These are phyloP conservation scores for Funneliformis caledonium DNA, from an alignment of 371 early-diverging fungal genomes.

Conservation along the genomic window DNA sequence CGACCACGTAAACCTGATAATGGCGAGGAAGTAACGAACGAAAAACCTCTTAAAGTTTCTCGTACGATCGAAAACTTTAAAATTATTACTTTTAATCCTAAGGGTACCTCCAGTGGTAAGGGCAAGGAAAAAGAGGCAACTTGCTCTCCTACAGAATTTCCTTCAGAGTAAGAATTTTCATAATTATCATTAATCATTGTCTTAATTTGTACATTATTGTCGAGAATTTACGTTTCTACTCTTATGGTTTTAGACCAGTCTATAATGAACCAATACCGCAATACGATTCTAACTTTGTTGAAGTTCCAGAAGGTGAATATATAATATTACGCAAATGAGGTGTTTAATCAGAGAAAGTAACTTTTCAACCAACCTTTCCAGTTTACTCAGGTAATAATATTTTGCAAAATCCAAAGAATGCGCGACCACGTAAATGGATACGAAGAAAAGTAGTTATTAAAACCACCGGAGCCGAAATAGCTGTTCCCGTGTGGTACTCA, in stretches of 20 bases:
- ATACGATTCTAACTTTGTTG: neutral
- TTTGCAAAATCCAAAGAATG: neutral
- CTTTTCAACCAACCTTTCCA: neutral
- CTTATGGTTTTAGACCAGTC: neutral
- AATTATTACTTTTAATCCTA: conserved; percentile 6
- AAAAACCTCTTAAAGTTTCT: neutral
- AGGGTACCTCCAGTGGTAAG: neutral
- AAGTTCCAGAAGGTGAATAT: neutral
- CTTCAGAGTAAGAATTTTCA: neutral
- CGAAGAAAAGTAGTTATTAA: conserved; percentile 34
- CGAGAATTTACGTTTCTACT: neutral
- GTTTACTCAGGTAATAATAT: conserved; percentile 24
- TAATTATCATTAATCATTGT: neutral
- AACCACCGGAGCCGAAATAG: conserved; percentile 33
- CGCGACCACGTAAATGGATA: conserved; percentile 29
- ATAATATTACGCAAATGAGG: neutral
- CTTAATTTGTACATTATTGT: neutral
- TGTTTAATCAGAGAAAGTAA: neutral
- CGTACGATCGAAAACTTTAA: neutral
- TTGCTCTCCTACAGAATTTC: neutral
- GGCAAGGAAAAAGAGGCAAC: conserved; percentile 15
- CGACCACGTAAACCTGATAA: conserved; percentile 19
- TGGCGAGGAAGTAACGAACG: neutral
- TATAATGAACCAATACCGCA: conserved; percentile 5
- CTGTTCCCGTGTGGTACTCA: conserved; percentile 34